Conservation (phyloP, 192 early-diverging fungal genomes). For the Coemansia sp. region DNA sequence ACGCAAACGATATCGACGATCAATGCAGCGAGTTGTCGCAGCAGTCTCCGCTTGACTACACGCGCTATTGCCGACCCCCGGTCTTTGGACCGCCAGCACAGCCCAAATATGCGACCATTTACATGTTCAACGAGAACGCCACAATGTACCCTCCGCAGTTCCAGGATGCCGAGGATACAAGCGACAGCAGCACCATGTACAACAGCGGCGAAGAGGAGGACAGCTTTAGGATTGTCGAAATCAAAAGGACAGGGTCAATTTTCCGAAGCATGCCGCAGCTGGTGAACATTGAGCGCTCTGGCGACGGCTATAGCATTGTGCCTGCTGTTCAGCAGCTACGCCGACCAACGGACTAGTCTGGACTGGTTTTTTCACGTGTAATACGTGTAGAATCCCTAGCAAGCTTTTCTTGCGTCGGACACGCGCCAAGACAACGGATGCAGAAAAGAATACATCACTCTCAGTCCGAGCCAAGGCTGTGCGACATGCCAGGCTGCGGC, state of each 20-base stretch:
- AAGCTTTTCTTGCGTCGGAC: too few species aligned
- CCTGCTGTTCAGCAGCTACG: not conserved
- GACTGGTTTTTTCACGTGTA: not conserved
- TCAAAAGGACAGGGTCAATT: not conserved
- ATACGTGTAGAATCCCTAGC: too few species aligned
- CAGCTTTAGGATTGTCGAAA: not conserved
- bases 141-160: conserved; percentile 3
- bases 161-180: not conserved
- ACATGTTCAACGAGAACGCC: not conserved
- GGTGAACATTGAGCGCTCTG: conserved; percentile 21
- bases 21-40: not conserved
- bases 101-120: not conserved
- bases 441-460: too few species aligned
- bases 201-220: conserved; percentile 9
- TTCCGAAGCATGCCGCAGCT: conserved; percentile 28
- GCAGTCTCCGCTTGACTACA: not conserved
- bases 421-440: not conserved
- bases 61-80: conserved; percentile 3
- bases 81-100: not conserved
- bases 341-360: not conserved
- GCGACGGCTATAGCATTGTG: conserved; percentile 16
- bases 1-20: not conserved
- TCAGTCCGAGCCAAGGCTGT: too few species aligned
- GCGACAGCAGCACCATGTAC: conserved; percentile 8
- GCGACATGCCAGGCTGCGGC: too few species aligned